Evolutionary conservation across 495 filamentous ascomycete genomes (phyloP).

Genomic region (Platismatia glauca): DNA sequence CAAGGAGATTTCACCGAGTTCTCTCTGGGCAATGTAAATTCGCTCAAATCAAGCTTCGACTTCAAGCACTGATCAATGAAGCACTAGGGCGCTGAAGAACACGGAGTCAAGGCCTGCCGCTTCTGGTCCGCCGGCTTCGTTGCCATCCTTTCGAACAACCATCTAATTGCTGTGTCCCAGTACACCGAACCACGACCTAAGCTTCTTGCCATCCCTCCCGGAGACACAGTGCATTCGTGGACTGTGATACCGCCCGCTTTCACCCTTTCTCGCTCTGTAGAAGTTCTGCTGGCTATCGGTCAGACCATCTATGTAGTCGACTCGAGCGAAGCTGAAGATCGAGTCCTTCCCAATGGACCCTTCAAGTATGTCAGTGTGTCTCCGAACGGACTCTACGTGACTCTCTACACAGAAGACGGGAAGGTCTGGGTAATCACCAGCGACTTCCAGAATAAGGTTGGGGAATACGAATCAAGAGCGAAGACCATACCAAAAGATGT

Average conservation of each 20-base stretch:
- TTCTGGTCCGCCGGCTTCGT: conserved; percentile 92
- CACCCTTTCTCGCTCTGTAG: conserved; percentile 88
- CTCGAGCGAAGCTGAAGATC: conserved; percentile 81
- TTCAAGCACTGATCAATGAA: conserved; percentile 21
- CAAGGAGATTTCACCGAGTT: conserved; percentile 94
- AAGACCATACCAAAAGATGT: conserved; percentile 80
- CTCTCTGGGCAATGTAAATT: conserved; percentile 71
- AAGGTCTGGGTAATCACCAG: conserved; percentile 89
- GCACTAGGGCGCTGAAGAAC: conserved; percentile 66
- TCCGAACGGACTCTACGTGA: conserved; percentile 79
- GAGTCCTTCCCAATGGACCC: conserved; percentile 79
- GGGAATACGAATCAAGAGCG: conserved; percentile 82
- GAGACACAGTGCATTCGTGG: conserved; percentile 80
- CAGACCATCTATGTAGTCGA: conserved; percentile 82
- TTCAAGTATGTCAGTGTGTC: conserved; percentile 86
- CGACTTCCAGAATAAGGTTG: conserved; percentile 84
- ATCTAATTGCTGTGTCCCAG: conserved; percentile 72
- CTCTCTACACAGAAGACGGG: conserved; percentile 75
- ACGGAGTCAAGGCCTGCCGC: conserved; percentile 74
- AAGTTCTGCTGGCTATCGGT: conserved; percentile 79
- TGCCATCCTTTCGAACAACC: conserved; percentile 83
- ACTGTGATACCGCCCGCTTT: conserved; percentile 78
- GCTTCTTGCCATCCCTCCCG: conserved; percentile 66
- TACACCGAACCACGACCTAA: conserved; percentile 89
- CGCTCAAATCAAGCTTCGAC: not conserved